Base-by-base conservation (phyloP, 2,329 filamentous ascomycete genomes). In the Penicillium aurantiogriseum region DNA sequence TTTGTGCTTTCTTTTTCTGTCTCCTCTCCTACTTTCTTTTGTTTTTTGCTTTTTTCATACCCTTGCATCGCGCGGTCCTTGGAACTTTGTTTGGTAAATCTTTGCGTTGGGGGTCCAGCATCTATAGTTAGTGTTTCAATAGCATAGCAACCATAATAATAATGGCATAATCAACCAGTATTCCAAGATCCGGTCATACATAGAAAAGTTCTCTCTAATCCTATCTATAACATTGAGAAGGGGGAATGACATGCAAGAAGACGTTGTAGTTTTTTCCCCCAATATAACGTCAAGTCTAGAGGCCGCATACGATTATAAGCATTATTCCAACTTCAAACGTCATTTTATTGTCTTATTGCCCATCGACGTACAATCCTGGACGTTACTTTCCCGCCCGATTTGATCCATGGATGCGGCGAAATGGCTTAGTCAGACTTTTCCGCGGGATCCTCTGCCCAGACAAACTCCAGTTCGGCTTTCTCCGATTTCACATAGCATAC, bases 31-130 rank as follows among this genome's bases (percentile, higher is more conserved):
- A 21, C 39, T 58, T 6, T 42, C 8, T 31, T 46, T 44, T 33
- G 19, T 23, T 27, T 23, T 10, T 29, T 29, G 1, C 4, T 31
- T 25, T 35, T 60, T 19, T 59, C 61, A 67, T 67, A 67, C 65
- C 65, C 65, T 65, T 61, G 58, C 64, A 67, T 65, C 44, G 65
- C 61, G 64, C 57, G 38, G 47, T 59, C 44, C 38, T 61, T 27
- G 48, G 46, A 57, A 50, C 19, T 59, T 31, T 45, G 47, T 33
- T 54, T 47, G n/a, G 29, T 49, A 44, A 51, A 53, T 40, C 43
- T 43, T 15, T 38, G 31, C 35, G 40, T 46, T 52, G 13, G 23
- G n/a, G 39, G 38, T 54, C 31, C 19, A 40, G 40, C 45, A 42
- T 62, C 56, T 59, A 63, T 56, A 60, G 61, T 58, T 59, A 61